These are phyloP conservation scores for Dactylorhiza incarnata DNA, from an alignment of 106 monocot species.

Conservation along the genomic window DNA sequence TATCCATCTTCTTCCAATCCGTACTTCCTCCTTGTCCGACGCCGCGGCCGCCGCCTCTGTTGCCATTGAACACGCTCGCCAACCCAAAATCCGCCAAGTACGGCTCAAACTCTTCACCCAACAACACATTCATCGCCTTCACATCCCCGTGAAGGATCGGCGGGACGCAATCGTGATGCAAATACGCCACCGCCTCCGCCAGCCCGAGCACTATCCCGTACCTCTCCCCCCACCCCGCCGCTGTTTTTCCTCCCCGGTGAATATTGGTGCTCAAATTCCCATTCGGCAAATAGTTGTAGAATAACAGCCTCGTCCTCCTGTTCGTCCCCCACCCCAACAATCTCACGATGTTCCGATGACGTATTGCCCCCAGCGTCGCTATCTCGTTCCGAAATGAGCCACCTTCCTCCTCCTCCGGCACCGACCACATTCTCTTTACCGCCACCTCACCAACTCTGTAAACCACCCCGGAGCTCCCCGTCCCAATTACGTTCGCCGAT, in stretches of 20 bases:
- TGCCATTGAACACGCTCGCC: slow-evolving; percentile 29
- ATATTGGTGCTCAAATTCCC: slow-evolving; percentile 72
- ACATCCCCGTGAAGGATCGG: slow-evolving; percentile 88
- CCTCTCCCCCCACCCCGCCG: slow-evolving; percentile 69
- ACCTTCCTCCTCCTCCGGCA: slow-evolving; percentile 23
- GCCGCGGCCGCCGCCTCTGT: background rate
- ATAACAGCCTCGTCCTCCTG: slow-evolving; percentile 49
- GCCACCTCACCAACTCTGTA: slow-evolving; percentile 69
- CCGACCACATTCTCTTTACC: slow-evolving; percentile 93
- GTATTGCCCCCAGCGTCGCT: slow-evolving; percentile 46
- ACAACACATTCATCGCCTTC: slow-evolving; percentile 88
- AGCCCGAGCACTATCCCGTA: slow-evolving; percentile 74
- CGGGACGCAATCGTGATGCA: slow-evolving; percentile 97
- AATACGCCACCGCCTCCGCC: slow-evolving; percentile 80
- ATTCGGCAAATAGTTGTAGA: slow-evolving; percentile 77
- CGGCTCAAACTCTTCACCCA: slow-evolving; percentile 65
- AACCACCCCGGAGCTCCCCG: slow-evolving; percentile 92
- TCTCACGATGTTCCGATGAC: slow-evolving; percentile 85
- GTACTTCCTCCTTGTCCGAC: background rate
- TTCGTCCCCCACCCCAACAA: slow-evolving; percentile 72
- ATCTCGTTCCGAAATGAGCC: slow-evolving; percentile 72
- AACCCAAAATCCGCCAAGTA: slow-evolving; percentile 91
- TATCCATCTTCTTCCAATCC: background rate
- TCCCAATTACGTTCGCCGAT: slow-evolving; percentile 77
- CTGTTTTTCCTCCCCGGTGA: slow-evolving; percentile 51